Percentiles rank a stretch among this genome's conserved stretches.
phyloP scores from a whole-genome alignment of 495 filamentous ascomycete species.

The Sphaerosporella brunnea region DNA sequence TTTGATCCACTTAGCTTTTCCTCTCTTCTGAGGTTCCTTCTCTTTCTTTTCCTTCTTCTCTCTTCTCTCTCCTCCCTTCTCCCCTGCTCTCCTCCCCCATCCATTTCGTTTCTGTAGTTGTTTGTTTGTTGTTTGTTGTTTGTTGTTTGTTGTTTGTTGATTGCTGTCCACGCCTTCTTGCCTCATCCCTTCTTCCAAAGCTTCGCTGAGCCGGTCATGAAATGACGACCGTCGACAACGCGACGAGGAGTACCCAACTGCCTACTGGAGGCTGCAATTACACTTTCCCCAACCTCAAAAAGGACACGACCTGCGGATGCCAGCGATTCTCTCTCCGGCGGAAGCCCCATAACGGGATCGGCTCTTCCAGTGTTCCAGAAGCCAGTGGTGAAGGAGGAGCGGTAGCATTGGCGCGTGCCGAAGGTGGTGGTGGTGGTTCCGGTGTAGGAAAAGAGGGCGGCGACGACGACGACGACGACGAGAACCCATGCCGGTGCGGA shows the following conservation, averaged over 20 bases:
- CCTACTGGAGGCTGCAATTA: slow-evolving; percentile 6
- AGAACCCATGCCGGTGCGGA: slow-evolving; percentile 13
- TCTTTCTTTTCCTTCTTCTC: background rate
- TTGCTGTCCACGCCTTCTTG: no score
- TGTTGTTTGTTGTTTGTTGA: no score
- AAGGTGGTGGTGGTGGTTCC: slow-evolving; percentile 5
- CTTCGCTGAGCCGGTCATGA: background rate
- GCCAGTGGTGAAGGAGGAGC: slow-evolving; percentile 7
- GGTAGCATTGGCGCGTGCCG: slow-evolving; percentile 1
- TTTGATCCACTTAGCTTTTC: background rate
- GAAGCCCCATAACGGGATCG: background rate
- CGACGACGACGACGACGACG: slow-evolving; percentile 12
- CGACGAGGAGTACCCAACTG: background rate
- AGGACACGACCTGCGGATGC: slow-evolving; percentile 11
- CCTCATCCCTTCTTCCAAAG: slow-evolving; percentile 8
- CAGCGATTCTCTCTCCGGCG: slow-evolving; percentile 14
- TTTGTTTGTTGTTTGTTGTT: no score
- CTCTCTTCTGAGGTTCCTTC: background rate
- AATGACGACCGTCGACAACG: background rate
- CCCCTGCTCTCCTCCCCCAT: no score
- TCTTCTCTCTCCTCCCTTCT: background rate
- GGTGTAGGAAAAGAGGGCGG: background rate
- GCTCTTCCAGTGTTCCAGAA: background rate
- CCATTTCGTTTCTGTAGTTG: no score
- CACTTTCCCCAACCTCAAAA: background rate